These are phyloP conservation scores for Turritis glabra DNA, from an alignment of 345 rosid species.

Conservation along the genomic window DNA sequence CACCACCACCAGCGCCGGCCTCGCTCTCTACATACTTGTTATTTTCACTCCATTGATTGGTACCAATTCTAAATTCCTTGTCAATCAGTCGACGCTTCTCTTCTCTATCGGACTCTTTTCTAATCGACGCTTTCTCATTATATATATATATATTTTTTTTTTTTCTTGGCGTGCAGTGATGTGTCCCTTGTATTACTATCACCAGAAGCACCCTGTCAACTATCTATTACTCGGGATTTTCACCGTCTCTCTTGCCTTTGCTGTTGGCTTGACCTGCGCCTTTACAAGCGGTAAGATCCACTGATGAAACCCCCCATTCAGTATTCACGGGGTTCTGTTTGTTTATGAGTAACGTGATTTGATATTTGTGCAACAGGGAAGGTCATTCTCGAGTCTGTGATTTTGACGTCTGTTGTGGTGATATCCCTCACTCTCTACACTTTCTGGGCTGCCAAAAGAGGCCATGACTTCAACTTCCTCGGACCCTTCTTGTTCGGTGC, in stretches of 20 bases:
- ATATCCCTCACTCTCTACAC: conserved; percentile 81
- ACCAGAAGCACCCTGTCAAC: conserved; percentile 88
- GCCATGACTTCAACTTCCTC: conserved; percentile 85
- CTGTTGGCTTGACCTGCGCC: conserved; percentile 85
- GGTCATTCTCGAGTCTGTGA: conserved; percentile 73
- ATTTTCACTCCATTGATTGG: conserved; percentile 74
- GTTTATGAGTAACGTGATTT: not conserved
- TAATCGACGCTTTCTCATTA: too few relatives aligned
- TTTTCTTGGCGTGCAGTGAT: conserved; percentile 48
- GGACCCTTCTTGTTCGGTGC: conserved; percentile 94
- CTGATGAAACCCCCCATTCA: too few relatives aligned
- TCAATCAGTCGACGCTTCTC: not conserved
- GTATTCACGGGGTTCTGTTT: too few relatives aligned
- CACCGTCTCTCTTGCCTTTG: conserved; percentile 71
- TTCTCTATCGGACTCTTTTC: too few relatives aligned
- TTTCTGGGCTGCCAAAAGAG: conserved; percentile 92
- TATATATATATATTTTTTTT: too few relatives aligned
- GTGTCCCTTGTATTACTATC: conserved; percentile 79
- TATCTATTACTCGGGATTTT: conserved; percentile 77
- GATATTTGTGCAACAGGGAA: conserved; percentile 47
- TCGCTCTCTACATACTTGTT: conserved; percentile 76
- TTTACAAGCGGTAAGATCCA: conserved; percentile 52
- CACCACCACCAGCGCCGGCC: conserved; percentile 57
- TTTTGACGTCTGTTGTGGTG: conserved; percentile 76
- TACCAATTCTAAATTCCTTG: not conserved